Base-by-base conservation (phyloP, 2,329 filamentous ascomycete genomes). In the Capronia coronata region DNA sequence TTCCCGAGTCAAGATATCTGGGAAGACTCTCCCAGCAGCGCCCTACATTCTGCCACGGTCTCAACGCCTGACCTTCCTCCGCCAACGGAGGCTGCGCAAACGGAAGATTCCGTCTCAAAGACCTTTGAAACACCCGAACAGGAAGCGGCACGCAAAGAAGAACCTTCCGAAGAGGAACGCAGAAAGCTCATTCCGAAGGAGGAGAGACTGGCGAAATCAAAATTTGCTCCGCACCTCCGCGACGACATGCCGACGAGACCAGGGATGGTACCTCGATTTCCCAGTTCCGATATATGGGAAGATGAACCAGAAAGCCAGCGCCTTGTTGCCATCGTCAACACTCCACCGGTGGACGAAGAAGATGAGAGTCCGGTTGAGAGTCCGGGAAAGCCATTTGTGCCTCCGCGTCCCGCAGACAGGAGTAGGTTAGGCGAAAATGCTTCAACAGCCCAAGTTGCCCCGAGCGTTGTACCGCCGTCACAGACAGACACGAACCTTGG, bases 1-100 rank as follows among this genome's bases (percentile, higher is more conserved):
- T 98, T 98, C 68, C 93, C 93, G 1, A 96, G 90, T 67, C 86
- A 90, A 65, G 93, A 98, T 65, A 80, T 97, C 34, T 98, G 93
- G 93, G 93, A 98, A 71, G 94, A 98, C 66, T 84, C 88, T 0
- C 93, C 94, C 2, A 85, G 83, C 63, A 95, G 89, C 68, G 75
- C 87, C 45, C 82, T 93, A 62, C 81, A 80, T 42, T 72, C 77
- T 27, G 83, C 90, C 2, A 89, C 87, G 52, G 91, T 97, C 6
- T 87, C 84, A 2, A 93, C 87, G 0, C 89, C 89, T 1, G 86
- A 89, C 61, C 63, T 77, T 25, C 71, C 75, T 0, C 62, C 70
- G 46, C 48, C 59, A 55, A 65, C 71, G 63, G 63, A 68, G 35
- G 46, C 61, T 43, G 5, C 70, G 46, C 48, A 59, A 54, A 65